Evolutionary conservation across 2,329 filamentous ascomycete species (phyloP).

Genomic region (Colletotrichum lentis): DNA sequence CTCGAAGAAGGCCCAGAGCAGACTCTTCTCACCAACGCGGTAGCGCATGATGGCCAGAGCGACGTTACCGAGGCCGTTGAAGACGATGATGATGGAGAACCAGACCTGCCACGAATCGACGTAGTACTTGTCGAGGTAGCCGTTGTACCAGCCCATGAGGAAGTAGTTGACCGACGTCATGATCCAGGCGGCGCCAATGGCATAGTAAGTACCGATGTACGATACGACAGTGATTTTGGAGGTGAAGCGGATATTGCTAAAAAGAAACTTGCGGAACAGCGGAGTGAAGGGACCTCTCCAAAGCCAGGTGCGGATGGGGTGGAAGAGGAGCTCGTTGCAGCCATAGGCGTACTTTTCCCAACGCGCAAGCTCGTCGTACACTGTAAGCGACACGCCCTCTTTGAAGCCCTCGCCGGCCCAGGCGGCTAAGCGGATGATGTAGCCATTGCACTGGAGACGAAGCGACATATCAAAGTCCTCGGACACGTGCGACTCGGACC

Average conservation of each 20-base stretch:
- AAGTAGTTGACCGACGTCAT: conserved; percentile 79
- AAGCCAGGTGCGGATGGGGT: conserved; percentile 77
- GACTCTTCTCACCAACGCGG: conserved; percentile 69
- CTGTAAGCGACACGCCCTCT: conserved; percentile 83
- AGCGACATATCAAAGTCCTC: conserved; percentile 87
- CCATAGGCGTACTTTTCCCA: conserved; percentile 91
- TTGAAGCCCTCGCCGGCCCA: conserved; percentile 82
- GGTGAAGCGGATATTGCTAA: conserved; percentile 76
- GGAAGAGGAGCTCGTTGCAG: conserved; percentile 83
- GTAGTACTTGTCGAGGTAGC: conserved; percentile 81
- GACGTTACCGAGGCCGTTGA: conserved; percentile 78
- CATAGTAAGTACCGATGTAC: conserved; percentile 83
- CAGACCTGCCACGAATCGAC: conserved; percentile 81
- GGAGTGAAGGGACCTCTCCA: conserved; percentile 79
- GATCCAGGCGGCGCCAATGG: conserved; percentile 78
- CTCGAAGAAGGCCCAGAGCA: conserved; percentile 66
- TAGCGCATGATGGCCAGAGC: conserved; percentile 77
- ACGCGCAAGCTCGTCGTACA: conserved; percentile 83
- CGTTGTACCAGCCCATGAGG: conserved; percentile 78
- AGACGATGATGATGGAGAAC: conserved; percentile 82
- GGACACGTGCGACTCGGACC: conserved; percentile 81
- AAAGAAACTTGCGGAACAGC: conserved; percentile 77
- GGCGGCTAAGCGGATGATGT: conserved; percentile 75
- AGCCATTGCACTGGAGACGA: conserved; percentile 75
- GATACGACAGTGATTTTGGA: conserved; percentile 80